Evolutionary conservation across 1,139 yeast genomes (phyloP).

Genomic region (Blastobotrys illinoisensis): DNA sequence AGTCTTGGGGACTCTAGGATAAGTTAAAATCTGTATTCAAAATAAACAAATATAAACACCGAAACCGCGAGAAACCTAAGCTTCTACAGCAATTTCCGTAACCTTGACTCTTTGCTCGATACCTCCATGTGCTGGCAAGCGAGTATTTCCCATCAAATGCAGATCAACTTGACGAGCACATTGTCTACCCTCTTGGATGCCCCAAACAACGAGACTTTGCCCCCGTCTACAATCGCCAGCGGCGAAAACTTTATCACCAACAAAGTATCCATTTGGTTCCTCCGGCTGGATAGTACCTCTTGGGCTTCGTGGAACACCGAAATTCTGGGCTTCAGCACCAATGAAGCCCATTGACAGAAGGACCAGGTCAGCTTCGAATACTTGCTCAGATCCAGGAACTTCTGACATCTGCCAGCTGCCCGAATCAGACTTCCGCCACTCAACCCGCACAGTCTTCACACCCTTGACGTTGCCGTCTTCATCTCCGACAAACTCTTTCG

Average conservation of each 20-base stretch:
- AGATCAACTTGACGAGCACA: slow-evolving; percentile 92
- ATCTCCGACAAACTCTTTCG: slow-evolving; percentile 93
- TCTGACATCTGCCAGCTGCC: slow-evolving; percentile 99
- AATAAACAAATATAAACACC: neutral
- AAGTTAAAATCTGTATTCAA: neutral
- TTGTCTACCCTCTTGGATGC: slow-evolving; percentile 98
- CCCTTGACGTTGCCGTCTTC: slow-evolving; percentile 90
- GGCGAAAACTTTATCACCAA: slow-evolving; percentile 69
- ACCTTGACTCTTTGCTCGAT: slow-evolving; percentile 57
- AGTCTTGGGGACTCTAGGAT: too few relatives aligned
- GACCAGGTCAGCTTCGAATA: slow-evolving; percentile 92
- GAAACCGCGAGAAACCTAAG: neutral
- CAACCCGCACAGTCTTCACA: slow-evolving; percentile 92
- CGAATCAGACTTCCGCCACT: slow-evolving; percentile 91
- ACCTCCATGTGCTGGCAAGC: slow-evolving; percentile 92
- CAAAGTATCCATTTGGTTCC: slow-evolving; percentile 51
- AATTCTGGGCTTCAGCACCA: slow-evolving; percentile 87
- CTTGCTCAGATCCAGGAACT: slow-evolving; percentile 89
- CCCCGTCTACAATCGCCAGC: slow-evolving; percentile 99
- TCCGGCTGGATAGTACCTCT: slow-evolving; percentile 73
- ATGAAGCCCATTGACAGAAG: slow-evolving; percentile 94
- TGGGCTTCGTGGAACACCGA: slow-evolving; percentile 66
- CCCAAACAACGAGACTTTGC: slow-evolving; percentile 97
- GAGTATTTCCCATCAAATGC: slow-evolving; percentile 68
- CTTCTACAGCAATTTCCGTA: neutral